phyloP scores from a whole-genome alignment of 345 rosid genomes.

The Geranium brycei region DNA sequence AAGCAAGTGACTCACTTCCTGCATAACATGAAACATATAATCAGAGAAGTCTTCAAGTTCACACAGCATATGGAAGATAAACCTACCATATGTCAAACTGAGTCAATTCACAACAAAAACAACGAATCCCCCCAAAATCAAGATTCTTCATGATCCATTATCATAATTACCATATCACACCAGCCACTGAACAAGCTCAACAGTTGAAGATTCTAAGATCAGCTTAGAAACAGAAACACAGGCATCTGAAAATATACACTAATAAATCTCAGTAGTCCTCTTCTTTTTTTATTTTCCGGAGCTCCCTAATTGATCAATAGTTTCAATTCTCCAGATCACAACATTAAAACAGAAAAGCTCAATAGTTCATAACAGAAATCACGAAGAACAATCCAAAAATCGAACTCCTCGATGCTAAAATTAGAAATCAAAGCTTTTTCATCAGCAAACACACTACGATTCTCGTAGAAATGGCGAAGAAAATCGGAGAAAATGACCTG shows the following conservation, averaged over 20 bases:
- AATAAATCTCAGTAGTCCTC: not conserved
- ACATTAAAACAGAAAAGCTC: not conserved
- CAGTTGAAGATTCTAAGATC: no score
- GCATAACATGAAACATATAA: slow-evolving; percentile 15
- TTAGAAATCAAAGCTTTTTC: not conserved
- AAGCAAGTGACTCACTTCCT: slow-evolving; percentile 81
- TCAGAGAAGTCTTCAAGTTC: not conserved
- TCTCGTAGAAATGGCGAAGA: not conserved
- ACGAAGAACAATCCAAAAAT: not conserved
- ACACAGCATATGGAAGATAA: no score
- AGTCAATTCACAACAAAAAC: no score
- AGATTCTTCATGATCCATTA: no score
- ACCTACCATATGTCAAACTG: no score
- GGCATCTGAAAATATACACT: not conserved
- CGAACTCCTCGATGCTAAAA: not conserved
- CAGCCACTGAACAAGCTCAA: no score
- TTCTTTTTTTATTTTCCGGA: not conserved
- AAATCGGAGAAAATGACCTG: slow-evolving; percentile 30
- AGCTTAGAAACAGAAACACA: not conserved
- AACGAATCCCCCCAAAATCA: no score
- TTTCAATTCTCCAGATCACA: not conserved
- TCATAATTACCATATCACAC: no score
- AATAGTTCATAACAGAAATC: not conserved
- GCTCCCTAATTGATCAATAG: no score
- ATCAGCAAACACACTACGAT: no score